A percentile compares a stretch with the other conserved stretches of the same genome.
phyloP scores from a whole-genome alignment of 2,329 filamentous ascomycete species.

The Ceratocystis destructans region DNA sequence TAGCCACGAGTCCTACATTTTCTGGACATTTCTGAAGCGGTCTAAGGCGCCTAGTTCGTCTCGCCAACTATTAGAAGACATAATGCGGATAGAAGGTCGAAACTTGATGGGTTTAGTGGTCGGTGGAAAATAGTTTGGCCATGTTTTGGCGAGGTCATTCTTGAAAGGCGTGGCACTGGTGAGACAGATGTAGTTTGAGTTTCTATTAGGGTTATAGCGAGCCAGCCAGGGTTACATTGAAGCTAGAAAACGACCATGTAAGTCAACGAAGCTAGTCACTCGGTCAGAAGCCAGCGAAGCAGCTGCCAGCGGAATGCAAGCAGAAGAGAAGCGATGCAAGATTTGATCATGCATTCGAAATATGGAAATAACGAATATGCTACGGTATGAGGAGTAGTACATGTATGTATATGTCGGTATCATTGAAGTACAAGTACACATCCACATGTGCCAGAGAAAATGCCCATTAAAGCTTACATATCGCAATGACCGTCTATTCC shows the following conservation, averaged over 20 bases:
- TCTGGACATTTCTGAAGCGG: conserved; percentile 13
- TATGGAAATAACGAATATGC: too few species aligned
- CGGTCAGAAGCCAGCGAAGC: too few species aligned
- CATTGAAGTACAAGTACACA: neutral
- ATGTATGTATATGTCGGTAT: too few species aligned
- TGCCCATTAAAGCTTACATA: neutral
- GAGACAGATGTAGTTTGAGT: neutral
- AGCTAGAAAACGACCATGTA: neutral
- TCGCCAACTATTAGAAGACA: conserved; percentile 7
- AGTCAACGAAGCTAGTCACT: neutral
- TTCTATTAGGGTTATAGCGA: neutral
- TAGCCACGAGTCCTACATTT: conserved; percentile 19
- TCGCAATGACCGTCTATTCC: neutral
- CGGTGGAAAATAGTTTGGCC: neutral
- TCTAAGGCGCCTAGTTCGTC: conserved; percentile 14
- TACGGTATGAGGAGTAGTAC: too few species aligned
- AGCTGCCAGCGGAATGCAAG: too few species aligned
- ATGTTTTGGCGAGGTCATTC: neutral
- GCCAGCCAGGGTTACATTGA: neutral
- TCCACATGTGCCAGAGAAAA: neutral
- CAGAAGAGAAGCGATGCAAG: too few species aligned
- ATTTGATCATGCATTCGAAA: too few species aligned
- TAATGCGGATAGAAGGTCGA: neutral
- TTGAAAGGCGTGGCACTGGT: neutral
- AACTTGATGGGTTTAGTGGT: neutral